Percentiles rank a stretch among this genome's conserved stretches.
Conservation (phyloP, 441 rosid species). For the Iberis amara region DNA sequence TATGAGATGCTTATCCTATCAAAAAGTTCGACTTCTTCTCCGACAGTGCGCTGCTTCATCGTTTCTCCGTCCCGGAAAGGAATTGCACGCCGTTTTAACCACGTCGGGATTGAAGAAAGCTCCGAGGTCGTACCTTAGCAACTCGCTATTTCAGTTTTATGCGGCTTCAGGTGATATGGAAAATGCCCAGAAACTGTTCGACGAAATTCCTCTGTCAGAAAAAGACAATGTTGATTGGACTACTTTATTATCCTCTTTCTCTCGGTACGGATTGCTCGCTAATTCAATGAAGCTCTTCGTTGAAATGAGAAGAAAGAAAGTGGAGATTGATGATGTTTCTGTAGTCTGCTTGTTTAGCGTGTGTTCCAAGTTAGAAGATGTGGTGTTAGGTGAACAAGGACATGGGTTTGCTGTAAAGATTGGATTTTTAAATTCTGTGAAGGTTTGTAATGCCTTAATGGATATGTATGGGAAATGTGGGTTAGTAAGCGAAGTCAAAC, state of each 20-base stretch:
- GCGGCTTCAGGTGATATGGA: constrained; percentile 34
- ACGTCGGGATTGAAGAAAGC: constrained; percentile 38
- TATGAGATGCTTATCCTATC: constrained; percentile 33
- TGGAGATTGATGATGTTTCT: constrained; percentile 49
- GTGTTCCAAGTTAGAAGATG: constrained; percentile 42
- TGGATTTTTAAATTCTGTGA: constrained; percentile 41
- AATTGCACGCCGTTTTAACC: constrained; percentile 55
- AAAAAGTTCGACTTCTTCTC: constrained; percentile 49
- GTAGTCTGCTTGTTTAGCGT: constrained; percentile 45
- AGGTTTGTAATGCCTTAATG: constrained; percentile 59
- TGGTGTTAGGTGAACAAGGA: constrained; percentile 46
- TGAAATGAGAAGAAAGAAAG: constrained; percentile 39
- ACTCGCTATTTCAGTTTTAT: constrained; percentile 55
- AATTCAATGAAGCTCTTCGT: constrained; percentile 40
- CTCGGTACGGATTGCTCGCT: constrained; percentile 26
- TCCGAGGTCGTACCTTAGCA: constrained; percentile 48
- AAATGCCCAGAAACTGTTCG: constrained; percentile 57
- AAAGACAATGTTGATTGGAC: constrained; percentile 77
- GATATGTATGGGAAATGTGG: constrained; percentile 71
- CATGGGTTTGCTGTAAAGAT: constrained; percentile 53
- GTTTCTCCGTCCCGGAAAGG: constrained; percentile 41
- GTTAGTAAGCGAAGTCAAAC: constrained; percentile 38
- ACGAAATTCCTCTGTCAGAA: constrained; percentile 51
- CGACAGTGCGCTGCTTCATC: constrained; percentile 46
- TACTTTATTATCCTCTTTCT: constrained; percentile 46